Evolutionary conservation across 164 flowering plant species (phyloP), one percentile per base, ranked within the genome.

Genomic region (Piper betle): DNA sequence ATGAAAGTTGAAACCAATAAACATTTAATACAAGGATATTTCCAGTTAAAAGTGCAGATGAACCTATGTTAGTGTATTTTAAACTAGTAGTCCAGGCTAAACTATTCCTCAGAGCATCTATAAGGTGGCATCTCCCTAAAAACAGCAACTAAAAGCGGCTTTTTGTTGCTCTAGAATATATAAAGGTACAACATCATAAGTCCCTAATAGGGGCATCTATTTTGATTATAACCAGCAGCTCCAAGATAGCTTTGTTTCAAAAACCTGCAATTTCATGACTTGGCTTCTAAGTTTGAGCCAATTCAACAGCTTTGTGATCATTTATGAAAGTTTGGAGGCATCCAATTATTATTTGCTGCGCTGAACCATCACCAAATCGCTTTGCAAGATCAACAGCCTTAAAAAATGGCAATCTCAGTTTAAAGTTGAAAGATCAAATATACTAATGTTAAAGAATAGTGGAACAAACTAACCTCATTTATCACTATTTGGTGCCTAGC

Each of bases 381-480:
- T 92, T 92, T 53, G 93, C 85, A 52, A 92, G 89, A 77, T 92
- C 96, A 19, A 92, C 96, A 58, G 95, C 90, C 98, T 91, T 66
- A 71, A 78, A n/a, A n/a, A 61, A 60, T 6, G 16, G 53, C 37
- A 19, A 71, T 11, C 42, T 43, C 33, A 61, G n/a, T 60, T 4
- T 53, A 41, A 70, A 13, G 59, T 57, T 6, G 3, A 60, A 48
- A 48, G n/a, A 6, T 13, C 52, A 55, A 46, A 46, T 5, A 46
- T 6, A 12, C 3, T 9, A 15, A 15, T 46, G 10, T 10, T 46
- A 46, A 46, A 15, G 15, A 6, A 46, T 39, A 12, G 48, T 54
- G 63, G 62, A 60, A 37, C 39, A n/a, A 55, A 55, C 58, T 1
- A 54, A 84, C 97, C 82, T 91, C 96, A 62, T 88, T 92, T 62